phyloP scores from a whole-genome alignment of 2,329 filamentous ascomycete genomes.

The Colletotrichum gloeosporioides region DNA sequence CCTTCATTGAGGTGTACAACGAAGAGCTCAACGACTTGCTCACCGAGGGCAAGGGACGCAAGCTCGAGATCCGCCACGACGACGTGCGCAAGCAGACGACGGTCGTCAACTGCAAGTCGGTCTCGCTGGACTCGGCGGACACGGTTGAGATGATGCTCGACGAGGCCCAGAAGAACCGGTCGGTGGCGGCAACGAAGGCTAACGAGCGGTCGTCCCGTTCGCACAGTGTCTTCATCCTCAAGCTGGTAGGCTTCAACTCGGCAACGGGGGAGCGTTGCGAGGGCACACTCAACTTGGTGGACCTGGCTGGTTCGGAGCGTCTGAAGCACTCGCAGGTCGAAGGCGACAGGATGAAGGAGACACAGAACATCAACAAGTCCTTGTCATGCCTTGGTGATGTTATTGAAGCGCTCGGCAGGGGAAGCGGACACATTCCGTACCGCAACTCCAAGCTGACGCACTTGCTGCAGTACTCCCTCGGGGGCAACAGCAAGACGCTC shows the following conservation, averaged over 20 bases:
- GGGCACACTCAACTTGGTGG: conserved; percentile 93
- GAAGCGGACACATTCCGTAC: conserved; percentile 87
- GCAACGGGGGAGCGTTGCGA: conserved; percentile 85
- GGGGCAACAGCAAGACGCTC: conserved; percentile 94
- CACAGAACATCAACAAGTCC: conserved; percentile 96
- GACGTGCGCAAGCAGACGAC: conserved; percentile 80
- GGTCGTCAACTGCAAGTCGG: conserved; percentile 80
- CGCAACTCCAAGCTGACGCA: conserved; percentile 97
- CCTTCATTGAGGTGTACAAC: conserved; percentile 98
- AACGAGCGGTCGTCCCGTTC: conserved; percentile 95
- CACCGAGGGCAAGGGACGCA: conserved; percentile 61
- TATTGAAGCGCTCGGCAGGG: conserved; percentile 88
- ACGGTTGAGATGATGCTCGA: conserved; percentile 82
- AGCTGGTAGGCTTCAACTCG: conserved; percentile 71
- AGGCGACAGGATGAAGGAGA: conserved; percentile 88
- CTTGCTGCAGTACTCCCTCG: conserved; percentile 90
- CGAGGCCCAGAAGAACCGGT: conserved; percentile 84
- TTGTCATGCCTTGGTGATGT: conserved; percentile 92
- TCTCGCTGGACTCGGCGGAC: conserved; percentile 77
- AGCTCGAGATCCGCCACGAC: conserved; percentile 90
- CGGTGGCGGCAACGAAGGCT: conserved; percentile 94
- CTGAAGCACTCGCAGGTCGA: conserved; percentile 86
- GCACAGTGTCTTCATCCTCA: conserved; percentile 96
- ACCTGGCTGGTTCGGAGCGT: conserved; percentile 91
- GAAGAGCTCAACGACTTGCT: conserved; percentile 94